Evolutionary conservation across 148 eudicot genomes (phyloP).

Genomic region (Heliamphora exappendiculata): DNA sequence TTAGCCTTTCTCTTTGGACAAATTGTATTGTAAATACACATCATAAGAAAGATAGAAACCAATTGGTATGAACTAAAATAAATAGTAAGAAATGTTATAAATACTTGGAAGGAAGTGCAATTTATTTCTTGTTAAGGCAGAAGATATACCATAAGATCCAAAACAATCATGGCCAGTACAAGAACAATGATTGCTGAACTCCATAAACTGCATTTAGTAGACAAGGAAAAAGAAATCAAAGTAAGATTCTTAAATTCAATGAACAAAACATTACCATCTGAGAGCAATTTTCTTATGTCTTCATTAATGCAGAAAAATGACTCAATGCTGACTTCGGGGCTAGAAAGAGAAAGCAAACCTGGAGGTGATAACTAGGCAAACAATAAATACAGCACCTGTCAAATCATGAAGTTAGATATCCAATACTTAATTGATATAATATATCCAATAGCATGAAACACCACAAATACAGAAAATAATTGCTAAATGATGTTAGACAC

Average conservation of each 20-base stretch:
- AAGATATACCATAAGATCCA: conserved; percentile 53
- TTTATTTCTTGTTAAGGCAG: neutral
- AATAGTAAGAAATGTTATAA: neutral
- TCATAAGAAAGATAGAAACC: neutral
- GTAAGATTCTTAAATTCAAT: neutral
- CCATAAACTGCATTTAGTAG: conserved; percentile 51
- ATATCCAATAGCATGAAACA: neutral
- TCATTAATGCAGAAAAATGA: neutral
- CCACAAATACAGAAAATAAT: neutral
- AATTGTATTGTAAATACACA: neutral
- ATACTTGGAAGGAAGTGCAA: neutral
- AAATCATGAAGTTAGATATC: conserved; percentile 11
- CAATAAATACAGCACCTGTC: conserved; percentile 64
- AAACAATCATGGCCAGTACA: conserved; percentile 60
- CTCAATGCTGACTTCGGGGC: neutral
- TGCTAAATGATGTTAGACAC: neutral
- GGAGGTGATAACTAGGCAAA: conserved; percentile 51
- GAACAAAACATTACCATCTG: neutral
- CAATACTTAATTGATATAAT: neutral
- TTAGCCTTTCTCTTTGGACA: neutral
- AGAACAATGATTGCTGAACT: conserved; percentile 56
- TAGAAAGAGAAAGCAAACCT: conserved; percentile 27
- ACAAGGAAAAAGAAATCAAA: conserved; percentile 11
- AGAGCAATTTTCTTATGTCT: neutral
- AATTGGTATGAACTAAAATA: conserved; percentile 1